Base-by-base conservation (phyloP, 148 eudicot species). In the Drosera capensis region DNA sequence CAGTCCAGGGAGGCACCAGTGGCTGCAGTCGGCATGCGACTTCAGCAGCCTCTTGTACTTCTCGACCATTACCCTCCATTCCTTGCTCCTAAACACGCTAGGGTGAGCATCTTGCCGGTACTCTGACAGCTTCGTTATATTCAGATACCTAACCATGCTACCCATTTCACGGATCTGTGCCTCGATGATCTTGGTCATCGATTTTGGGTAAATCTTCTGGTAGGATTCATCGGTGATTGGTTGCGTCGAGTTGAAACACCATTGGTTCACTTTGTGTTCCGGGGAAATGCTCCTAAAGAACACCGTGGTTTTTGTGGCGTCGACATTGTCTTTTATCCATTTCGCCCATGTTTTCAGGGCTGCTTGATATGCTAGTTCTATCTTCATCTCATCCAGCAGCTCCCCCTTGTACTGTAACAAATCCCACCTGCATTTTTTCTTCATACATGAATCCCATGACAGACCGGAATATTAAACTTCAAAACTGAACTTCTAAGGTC, bases 1-100 rank as follows among this genome's bases (percentile, higher is more conserved):
- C 18, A 86, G 79, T 1, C 96, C 96, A 11, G 96, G 96, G 2
- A 86, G 82, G 41, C 96, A 86, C 96, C 96, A 86, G 46, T 86
- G 96, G 56, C 93, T 86, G 18, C 96, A 86, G 49, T 86, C 96
- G 7, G 25, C 39, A 16, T 21, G 3, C 14, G 22, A 25, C 6
- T 31, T 12, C 19, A 15, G 19, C 41, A 37, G 49, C 25, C 24
- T 20, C 26, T 21, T 44, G 48, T 49, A 35, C 15, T 23, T 52
- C 8, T 13, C 23, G 20, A 8, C 34, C 28, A 31, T 19, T 20
- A 9, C 19, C 43, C 54, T 54, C 62, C 72, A 55, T 13, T 49
- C 15, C 66, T 30, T 49, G 14, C 21, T 49, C 17, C 61, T 45
- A 42, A 63, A 70, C 8, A 54, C 47, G 0, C 73, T 47, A 1